These are phyloP conservation scores for Aspergillus sp. DNA, from an alignment of 2,329 filamentous ascomycete genomes.

Conservation along the genomic window DNA sequence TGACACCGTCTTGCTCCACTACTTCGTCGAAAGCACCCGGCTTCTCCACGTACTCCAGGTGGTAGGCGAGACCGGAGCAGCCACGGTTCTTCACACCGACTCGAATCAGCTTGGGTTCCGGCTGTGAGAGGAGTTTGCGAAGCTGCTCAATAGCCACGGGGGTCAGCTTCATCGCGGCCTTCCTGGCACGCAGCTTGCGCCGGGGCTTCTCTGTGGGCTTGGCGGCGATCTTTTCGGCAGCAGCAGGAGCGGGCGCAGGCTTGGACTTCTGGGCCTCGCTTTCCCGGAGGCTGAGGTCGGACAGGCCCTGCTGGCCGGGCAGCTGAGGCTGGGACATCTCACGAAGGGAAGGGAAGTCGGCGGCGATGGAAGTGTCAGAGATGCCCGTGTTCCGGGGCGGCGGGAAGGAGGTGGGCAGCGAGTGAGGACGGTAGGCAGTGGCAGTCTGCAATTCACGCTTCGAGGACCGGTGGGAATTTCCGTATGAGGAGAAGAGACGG, in stretches of 20 bases:
- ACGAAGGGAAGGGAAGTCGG: conserved; percentile 50
- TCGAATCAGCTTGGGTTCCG: conserved; percentile 88
- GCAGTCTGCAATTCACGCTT: conserved; percentile 66
- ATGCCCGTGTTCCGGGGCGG: conserved; percentile 60
- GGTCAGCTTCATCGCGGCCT: conserved; percentile 88
- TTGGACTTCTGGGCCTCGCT: conserved; percentile 68
- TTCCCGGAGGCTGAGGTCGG: conserved; percentile 57
- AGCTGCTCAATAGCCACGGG: conserved; percentile 78
- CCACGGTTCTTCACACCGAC: conserved; percentile 92
- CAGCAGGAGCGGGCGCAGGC: conserved; percentile 39
- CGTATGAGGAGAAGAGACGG: conserved; percentile 52
- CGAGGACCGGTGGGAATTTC: conserved; percentile 43
- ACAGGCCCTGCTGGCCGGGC: conserved; percentile 33
- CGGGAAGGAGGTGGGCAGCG: conserved; percentile 58
- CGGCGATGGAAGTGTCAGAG: conserved; percentile 63
- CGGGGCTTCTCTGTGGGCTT: conserved; percentile 56
- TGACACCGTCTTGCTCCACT: conserved; percentile 94
- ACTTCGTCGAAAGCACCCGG: conserved; percentile 84
- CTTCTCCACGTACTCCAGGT: conserved; percentile 94
- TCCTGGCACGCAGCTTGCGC: conserved; percentile 74
- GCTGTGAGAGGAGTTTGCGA: conserved; percentile 73
- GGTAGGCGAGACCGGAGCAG: conserved; percentile 89
- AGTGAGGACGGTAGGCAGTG: conserved; percentile 64
- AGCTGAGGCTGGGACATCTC: conserved; percentile 50
- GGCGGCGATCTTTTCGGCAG: conserved; percentile 32